phyloP scores from a whole-genome alignment of 2,329 filamentous ascomycete species.

The Claviceps humidiphila region DNA sequence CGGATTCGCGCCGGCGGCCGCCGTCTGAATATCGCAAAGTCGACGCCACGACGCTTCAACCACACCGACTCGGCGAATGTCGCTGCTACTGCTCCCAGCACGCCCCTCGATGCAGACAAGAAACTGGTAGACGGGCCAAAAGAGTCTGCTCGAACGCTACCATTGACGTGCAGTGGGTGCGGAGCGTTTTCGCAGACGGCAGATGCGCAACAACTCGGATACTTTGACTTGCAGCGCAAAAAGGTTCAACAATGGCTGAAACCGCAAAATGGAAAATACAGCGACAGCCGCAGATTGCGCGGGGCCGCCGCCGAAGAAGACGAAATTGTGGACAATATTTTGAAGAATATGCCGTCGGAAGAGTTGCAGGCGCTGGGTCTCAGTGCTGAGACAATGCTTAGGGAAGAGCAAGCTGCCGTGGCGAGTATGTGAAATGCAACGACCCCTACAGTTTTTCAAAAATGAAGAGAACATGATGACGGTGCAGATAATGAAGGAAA shows the following conservation, averaged over 20 bases:
- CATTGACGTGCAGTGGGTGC: conserved; percentile 49
- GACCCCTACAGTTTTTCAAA: too few species aligned
- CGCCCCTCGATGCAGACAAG: not conserved
- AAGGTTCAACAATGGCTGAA: conserved; percentile 35
- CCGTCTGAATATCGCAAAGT: conserved; percentile 2
- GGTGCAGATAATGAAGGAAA: not conserved
- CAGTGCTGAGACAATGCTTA: conserved; percentile 25
- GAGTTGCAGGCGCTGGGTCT: conserved; percentile 33
- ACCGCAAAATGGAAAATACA: conserved; percentile 5
- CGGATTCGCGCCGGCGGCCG: conserved; percentile 6
- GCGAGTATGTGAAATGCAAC: not conserved
- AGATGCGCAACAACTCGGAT: conserved; percentile 38
- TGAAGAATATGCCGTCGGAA: conserved; percentile 28
- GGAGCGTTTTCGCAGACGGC: conserved; percentile 49
- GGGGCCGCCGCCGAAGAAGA: conserved; percentile 28
- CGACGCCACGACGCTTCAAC: conserved; percentile 12
- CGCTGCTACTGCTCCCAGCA: conserved; percentile 3
- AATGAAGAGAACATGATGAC: not conserved
- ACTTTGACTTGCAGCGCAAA: conserved; percentile 39
- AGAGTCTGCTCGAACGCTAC: conserved; percentile 24
- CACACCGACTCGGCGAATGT: conserved; percentile 12
- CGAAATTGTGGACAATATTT: conserved; percentile 30
- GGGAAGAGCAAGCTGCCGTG: not conserved
- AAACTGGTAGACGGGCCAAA: not conserved
- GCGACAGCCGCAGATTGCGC: conserved; percentile 8